Conservation (phyloP, 768 basidiomycete species). For the Russula sp. region DNA sequence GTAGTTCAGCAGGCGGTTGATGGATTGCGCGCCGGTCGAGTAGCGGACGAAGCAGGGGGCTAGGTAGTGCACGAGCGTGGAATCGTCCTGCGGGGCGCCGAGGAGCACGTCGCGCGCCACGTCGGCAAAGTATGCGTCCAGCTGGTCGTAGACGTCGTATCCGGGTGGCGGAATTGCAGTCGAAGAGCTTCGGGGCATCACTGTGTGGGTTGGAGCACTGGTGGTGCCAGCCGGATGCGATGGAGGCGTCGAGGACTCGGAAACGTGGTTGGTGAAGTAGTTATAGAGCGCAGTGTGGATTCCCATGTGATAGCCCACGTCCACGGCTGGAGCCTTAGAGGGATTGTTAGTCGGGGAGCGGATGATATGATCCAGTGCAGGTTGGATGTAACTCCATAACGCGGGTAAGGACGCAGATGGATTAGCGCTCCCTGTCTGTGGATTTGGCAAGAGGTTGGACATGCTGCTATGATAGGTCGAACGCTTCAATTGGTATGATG, state of each 20-base stretch:
- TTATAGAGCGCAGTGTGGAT: conserved; percentile 81
- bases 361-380: conserved; percentile 72
- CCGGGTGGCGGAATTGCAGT: conserved; percentile 30
- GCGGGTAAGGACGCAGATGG: conserved; percentile 66
- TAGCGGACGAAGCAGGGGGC: conserved; percentile 68
- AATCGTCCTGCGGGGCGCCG: conserved; percentile 38
- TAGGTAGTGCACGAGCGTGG: conserved; percentile 61
- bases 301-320: conserved; percentile 66
- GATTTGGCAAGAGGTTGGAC: conserved; percentile 18
- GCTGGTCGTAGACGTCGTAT: conserved; percentile 61
- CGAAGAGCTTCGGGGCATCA: background rate
- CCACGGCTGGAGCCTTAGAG: conserved; percentile 63
- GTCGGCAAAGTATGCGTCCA: conserved; percentile 66
- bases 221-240: conserved; percentile 4
- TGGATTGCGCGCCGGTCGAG: conserved; percentile 57
- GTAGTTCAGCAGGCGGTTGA: conserved; percentile 70
- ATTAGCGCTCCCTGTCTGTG: conserved; percentile 45
- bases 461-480: background rate
- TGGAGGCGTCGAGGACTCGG: conserved; percentile 8
- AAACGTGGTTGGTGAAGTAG: conserved; percentile 45
- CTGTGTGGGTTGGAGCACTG: background rate
- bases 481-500: background rate
- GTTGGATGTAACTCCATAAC: conserved; percentile 69
- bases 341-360: conserved; percentile 57
- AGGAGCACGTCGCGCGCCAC: conserved; percentile 21